Evolutionary conservation across 345 rosid genomes (phyloP).

Genomic region (Salix caprea): DNA sequence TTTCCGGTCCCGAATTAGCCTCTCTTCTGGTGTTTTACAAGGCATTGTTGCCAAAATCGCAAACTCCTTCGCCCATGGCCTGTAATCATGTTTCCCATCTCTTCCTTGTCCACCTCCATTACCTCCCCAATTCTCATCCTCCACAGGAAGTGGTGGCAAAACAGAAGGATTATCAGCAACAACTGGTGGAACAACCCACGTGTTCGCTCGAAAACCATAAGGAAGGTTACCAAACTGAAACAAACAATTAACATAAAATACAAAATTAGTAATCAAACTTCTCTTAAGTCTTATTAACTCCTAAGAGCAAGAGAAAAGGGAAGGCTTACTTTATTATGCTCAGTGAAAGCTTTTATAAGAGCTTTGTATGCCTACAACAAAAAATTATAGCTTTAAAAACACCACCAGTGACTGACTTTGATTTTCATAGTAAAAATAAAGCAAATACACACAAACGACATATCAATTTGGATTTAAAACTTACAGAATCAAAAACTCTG

Average conservation of each 20-base stretch:
- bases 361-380: constrained; percentile 26
- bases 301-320: neutral
- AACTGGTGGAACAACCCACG: constrained; percentile 36
- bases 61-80: constrained; percentile 37
- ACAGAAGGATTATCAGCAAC: constrained; percentile 32
- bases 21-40: constrained; percentile 35
- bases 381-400: neutral
- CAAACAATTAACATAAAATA: neutral
- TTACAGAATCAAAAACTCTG: constrained; percentile 28
- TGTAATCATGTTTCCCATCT: constrained; percentile 20
- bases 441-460: neutral
- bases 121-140: constrained; percentile 39
- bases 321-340: constrained; percentile 27
- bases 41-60: constrained; percentile 33
- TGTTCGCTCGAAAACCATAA: constrained; percentile 35
- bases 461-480: neutral
- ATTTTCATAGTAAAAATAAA: neutral
- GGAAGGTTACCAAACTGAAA: constrained; percentile 37
- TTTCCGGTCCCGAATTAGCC: constrained; percentile 32
- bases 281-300: neutral
- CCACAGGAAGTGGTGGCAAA: constrained; percentile 30
- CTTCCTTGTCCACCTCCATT: constrained; percentile 35
- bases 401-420: neutral
- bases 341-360: constrained; percentile 29
- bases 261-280: neutral